Base-by-base conservation (phyloP, 108 stramenopile species). In the Pseudonitzschia multistriata region DNA sequence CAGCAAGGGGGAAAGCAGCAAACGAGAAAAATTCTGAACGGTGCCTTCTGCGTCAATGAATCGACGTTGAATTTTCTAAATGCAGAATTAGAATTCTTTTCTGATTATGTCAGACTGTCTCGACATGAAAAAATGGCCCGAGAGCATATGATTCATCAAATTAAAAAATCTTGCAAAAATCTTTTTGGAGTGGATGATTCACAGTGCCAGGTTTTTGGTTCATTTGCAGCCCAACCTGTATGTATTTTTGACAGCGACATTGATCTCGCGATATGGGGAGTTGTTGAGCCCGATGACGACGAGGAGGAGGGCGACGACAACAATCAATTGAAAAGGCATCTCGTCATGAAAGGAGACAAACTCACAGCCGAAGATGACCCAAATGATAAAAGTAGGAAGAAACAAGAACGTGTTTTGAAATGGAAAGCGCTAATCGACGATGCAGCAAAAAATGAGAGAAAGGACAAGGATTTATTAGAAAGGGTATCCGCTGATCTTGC, bases 181-280 rank as follows among this genome's bases (percentile, higher is more conserved):
- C 47, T 56, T 27, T 72, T 71, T 21, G 61, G 62, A 7, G 53
- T 68, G 33, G 15, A 31, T 8, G 42, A 62, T 57, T 33, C 63
- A 31, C 14, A 39, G 15, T 67, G 70, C 65, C 68, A 72, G 34
- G 81, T 83, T 15, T 94, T 91, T 78, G 92, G 92, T 4, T 89
- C 88, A 0, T 94, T 84, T 77, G 89, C 87, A 0, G 80, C 87
- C 0, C 82, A 52, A 35, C 61, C 66, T 8, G 87, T 94, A 0
- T 94, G 93, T 64, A 76, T 80, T 2, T 94, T 88, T 76, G 64
- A 62, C 10, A 82, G 81, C 52, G 93, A 94, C 62, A 79, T 94
- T 14, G 93, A 94, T 70, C 65, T 91, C 74, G 83, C 76, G 28
- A 68, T 94, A 11, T 89, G 85, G 83, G 88, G 88, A 14, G 79